Conservation (phyloP, 164 flowering plant species). For the Chimonanthus praecox region DNA sequence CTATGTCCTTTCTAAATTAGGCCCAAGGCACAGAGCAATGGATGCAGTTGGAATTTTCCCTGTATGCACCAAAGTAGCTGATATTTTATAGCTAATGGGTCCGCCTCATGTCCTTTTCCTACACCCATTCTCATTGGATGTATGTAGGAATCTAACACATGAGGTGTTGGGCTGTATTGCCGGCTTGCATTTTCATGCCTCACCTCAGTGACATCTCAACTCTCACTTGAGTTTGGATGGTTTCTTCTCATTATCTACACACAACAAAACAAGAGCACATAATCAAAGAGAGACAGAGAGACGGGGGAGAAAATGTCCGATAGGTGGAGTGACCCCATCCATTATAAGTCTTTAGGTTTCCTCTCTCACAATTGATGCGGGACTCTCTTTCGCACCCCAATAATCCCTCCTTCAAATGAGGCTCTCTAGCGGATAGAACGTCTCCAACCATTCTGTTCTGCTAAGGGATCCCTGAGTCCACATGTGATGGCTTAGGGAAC, state of each 20-base stretch:
- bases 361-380: too few relatives aligned
- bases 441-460: too few relatives aligned
- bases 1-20: background rate
- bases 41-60: background rate
- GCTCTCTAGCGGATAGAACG: too few relatives aligned
- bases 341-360: too few relatives aligned
- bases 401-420: too few relatives aligned
- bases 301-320: too few relatives aligned
- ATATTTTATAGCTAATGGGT: slow-evolving; percentile 3
- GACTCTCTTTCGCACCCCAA: too few relatives aligned
- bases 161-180: background rate
- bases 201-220: background rate
- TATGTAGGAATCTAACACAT: slow-evolving; percentile 2
- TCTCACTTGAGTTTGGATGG: background rate
- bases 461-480: too few relatives aligned
- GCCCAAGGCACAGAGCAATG: background rate
- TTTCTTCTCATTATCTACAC: background rate
- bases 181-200: background rate
- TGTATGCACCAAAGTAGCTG: background rate
- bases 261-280: too few relatives aligned
- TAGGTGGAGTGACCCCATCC: too few relatives aligned
- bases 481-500: too few relatives aligned
- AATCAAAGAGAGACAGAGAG: too few relatives aligned
- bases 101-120: slow-evolving; percentile 9
- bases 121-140: slow-evolving; percentile 7